Conservation (phyloP, 1,139 yeast species). For the Groenewaldozyma sp. region DNA sequence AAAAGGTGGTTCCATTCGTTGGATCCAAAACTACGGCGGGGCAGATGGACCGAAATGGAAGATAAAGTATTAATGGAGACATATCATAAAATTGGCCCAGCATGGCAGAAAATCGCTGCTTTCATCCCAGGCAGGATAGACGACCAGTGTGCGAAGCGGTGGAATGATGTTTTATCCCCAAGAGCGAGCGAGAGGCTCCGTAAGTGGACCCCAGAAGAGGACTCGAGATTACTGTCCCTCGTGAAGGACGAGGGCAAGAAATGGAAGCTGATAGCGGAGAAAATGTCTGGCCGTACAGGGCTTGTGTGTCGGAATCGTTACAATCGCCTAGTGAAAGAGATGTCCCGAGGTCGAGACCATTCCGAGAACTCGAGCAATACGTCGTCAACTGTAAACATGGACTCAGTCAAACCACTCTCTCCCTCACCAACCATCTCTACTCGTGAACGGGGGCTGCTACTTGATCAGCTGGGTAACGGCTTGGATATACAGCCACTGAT, state of each 20-base stretch:
- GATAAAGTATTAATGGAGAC: slow-evolving; percentile 60
- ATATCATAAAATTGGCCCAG: slow-evolving; percentile 59
- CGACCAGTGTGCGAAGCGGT: slow-evolving; percentile 90
- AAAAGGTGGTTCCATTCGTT: slow-evolving; percentile 83
- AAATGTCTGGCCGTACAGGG: slow-evolving; percentile 73
- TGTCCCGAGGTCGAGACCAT: too few species aligned
- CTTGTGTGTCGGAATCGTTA: slow-evolving; percentile 87
- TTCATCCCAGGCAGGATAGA: slow-evolving; percentile 81
- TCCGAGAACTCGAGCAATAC: too few species aligned
- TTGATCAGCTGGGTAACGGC: too few species aligned
- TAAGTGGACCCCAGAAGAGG: slow-evolving; percentile 77
- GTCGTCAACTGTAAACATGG: too few species aligned
- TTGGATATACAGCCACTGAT: too few species aligned
- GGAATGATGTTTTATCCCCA: slow-evolving; percentile 83
- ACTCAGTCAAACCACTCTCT: too few species aligned
- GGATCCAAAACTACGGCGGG: slow-evolving; percentile 73
- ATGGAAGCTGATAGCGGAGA: slow-evolving; percentile 75
- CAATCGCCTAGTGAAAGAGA: slow-evolving; percentile 77
- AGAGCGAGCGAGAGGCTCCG: slow-evolving; percentile 64
- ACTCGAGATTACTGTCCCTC: slow-evolving; percentile 51
- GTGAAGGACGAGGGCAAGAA: slow-evolving; percentile 75
- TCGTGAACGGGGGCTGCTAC: too few species aligned
- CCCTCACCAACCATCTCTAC: too few species aligned
- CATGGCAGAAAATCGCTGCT: slow-evolving; percentile 77
- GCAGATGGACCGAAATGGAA: slow-evolving; percentile 84